Percentiles rank a stretch among this genome's conserved stretches.
These are phyloP conservation scores for Phytopythium vexans DNA, from an alignment of 352 stramenopile genomes.

Conservation along the genomic window DNA sequence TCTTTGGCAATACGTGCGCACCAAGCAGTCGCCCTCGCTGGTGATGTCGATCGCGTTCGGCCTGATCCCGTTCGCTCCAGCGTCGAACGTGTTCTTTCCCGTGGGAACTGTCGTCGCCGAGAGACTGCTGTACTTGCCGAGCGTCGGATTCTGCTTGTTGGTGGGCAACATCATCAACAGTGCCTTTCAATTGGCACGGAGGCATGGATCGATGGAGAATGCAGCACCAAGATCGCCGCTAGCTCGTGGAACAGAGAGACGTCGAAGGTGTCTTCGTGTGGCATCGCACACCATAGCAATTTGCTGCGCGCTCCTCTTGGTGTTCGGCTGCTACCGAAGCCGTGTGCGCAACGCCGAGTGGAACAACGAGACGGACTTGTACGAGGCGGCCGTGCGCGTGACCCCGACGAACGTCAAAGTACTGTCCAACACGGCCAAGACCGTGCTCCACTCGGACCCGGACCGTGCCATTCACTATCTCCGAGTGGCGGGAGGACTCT, in stretches of 20 bases:
- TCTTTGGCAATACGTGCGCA: neutral
- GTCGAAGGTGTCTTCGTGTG: neutral
- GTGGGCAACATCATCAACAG: constrained; percentile 34
- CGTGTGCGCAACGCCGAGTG: constrained; percentile 63
- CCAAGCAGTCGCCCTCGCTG: constrained; percentile 18
- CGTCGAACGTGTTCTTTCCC: constrained; percentile 89
- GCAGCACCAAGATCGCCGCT: neutral
- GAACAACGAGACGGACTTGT: constrained; percentile 52
- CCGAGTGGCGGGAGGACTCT: constrained; percentile 27
- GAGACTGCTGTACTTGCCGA: constrained; percentile 89
- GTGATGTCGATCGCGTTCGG: constrained; percentile 68
- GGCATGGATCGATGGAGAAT: constrained; percentile 7
- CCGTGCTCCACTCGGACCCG: constrained; percentile 43
- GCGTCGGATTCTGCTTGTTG: constrained; percentile 79
- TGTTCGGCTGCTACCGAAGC: constrained; percentile 34
- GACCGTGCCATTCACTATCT: constrained; percentile 31
- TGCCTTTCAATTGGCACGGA: constrained; percentile 19
- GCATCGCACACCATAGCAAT: constrained; percentile 5
- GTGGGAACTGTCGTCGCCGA: constrained; percentile 90
- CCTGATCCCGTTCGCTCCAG: constrained; percentile 86
- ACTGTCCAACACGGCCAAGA: constrained; percentile 70
- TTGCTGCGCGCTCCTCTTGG: constrained; percentile 23
- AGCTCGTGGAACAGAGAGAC: neutral
- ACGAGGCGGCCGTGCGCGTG: constrained; percentile 45
- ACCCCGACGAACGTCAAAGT: constrained; percentile 76